A percentile compares a stretch with the other conserved stretches of the same genome.
Conservation (phyloP, 2,329 filamentous ascomycete species). For the Hypoxylon sp. region DNA sequence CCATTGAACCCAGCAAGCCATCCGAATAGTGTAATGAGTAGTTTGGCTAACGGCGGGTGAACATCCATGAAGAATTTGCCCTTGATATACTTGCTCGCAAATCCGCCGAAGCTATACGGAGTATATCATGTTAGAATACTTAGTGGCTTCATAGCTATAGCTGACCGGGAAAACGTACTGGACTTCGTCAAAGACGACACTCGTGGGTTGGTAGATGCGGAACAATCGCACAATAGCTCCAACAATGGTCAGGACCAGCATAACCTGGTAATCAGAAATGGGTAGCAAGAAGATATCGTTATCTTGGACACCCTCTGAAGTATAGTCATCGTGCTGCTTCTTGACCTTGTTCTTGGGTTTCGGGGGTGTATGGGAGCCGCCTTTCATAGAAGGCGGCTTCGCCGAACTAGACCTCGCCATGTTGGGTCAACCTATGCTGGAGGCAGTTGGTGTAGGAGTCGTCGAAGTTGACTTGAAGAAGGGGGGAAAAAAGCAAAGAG, state of each 20-base stretch:
- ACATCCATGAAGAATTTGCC: constrained; percentile 99
- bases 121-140: constrained; percentile 19
- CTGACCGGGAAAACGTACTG: constrained; percentile 77
- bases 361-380: constrained; percentile 48
- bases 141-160: constrained; percentile 12
- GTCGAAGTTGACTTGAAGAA: constrained; percentile 21
- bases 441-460: constrained; percentile 13
- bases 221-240: constrained; percentile 88
- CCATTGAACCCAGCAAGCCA: constrained; percentile 97
- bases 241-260: constrained; percentile 80
- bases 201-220: constrained; percentile 95
- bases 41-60: constrained; percentile 96
- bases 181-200: constrained; percentile 99
- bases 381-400: constrained; percentile 57
- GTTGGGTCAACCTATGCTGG: constrained; percentile 34
- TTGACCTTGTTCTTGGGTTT: constrained; percentile 54
- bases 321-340: constrained; percentile 70
- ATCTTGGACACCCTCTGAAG: constrained; percentile 85
- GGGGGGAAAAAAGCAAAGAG: constrained; percentile 36
- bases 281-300: constrained; percentile 94
- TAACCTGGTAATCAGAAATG: constrained; percentile 83
- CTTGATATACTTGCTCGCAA: constrained; percentile 99
- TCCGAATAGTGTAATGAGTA: constrained; percentile 94
- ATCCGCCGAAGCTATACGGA: constrained; percentile 86
- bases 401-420: constrained; percentile 60